These are phyloP conservation scores for Tolypocladium amazonense DNA, from an alignment of 2,329 filamentous ascomycete genomes.

Conservation along the genomic window DNA sequence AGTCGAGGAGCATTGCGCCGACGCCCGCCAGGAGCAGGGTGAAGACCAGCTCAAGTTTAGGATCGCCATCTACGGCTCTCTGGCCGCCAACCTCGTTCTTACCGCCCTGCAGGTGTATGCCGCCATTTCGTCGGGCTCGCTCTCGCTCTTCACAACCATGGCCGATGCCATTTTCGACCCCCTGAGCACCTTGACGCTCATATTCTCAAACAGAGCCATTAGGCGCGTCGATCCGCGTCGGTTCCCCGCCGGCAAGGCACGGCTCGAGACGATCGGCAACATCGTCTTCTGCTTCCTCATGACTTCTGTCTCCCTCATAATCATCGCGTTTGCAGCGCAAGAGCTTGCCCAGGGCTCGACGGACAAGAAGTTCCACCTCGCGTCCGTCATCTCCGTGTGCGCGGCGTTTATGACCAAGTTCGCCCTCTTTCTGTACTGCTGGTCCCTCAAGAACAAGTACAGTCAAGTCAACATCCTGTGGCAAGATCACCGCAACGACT, in stretches of 20 bases:
- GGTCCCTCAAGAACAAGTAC: slow-evolving; percentile 81
- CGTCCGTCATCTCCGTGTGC: slow-evolving; percentile 74
- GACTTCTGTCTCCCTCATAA: slow-evolving; percentile 81
- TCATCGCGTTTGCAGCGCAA: slow-evolving; percentile 77
- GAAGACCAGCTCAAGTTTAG: slow-evolving; percentile 71
- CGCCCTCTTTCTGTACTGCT: slow-evolving; percentile 80
- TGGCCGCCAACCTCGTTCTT: slow-evolving; percentile 71
- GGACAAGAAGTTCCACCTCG: slow-evolving; percentile 61
- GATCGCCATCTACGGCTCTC: slow-evolving; percentile 55
- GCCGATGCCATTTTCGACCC: slow-evolving; percentile 93
- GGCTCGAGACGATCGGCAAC: slow-evolving; percentile 91
- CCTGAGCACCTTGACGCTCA: slow-evolving; percentile 75
- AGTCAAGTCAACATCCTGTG: slow-evolving; percentile 85
- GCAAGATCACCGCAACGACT: slow-evolving; percentile 94
- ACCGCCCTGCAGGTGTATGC: slow-evolving; percentile 80
- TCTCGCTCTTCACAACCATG: slow-evolving; percentile 96
- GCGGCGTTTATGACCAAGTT: slow-evolving; percentile 83
- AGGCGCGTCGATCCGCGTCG: slow-evolving; percentile 74
- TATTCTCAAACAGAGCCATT: slow-evolving; percentile 80
- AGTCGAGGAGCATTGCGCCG: slow-evolving; percentile 79
- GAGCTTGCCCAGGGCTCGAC: slow-evolving; percentile 50
- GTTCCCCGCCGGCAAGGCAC: slow-evolving; percentile 86
- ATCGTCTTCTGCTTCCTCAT: slow-evolving; percentile 96
- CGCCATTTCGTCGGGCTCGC: slow-evolving; percentile 75
- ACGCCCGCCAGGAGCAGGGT: slow-evolving; percentile 68